These are phyloP conservation scores for Mucor velutinosus DNA, from an alignment of 371 early-diverging fungal species.

Conservation along the genomic window DNA sequence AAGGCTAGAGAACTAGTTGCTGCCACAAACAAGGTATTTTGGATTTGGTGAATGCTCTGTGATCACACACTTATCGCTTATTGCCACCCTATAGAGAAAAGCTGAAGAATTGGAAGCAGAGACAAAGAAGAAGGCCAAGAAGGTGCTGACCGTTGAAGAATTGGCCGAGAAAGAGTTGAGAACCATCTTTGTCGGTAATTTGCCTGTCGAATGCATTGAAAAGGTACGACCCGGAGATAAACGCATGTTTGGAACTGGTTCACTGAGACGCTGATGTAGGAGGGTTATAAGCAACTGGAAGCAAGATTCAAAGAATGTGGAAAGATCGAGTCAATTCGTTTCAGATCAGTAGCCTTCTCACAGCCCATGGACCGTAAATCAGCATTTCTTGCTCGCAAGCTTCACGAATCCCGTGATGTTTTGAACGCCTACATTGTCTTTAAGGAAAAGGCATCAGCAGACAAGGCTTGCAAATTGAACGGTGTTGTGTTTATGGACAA, in stretches of 20 bases:
- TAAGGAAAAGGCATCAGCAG: constrained; percentile 58
- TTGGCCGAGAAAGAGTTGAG: constrained; percentile 57
- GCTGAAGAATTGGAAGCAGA: constrained; percentile 18
- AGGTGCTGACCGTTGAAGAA: constrained; percentile 39
- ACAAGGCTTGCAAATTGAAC: constrained; percentile 71
- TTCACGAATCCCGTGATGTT: constrained; percentile 81
- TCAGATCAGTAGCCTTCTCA: constrained; percentile 85
- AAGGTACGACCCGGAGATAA: constrained; percentile 50
- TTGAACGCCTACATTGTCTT: constrained; percentile 92
- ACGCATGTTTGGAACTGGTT: too few relatives aligned
- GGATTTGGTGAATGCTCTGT: too few relatives aligned
- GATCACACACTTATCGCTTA: too few relatives aligned
- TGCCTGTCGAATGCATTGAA: constrained; percentile 64
- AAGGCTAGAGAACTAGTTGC: constrained; percentile 31
- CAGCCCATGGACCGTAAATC: constrained; percentile 70
- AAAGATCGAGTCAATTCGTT: constrained; percentile 81
- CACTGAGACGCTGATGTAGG: constrained; percentile 24
- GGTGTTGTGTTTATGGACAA: constrained; percentile 82
- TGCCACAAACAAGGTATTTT: constrained; percentile 28
- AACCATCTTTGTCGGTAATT: constrained; percentile 85
- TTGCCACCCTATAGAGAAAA: constrained; percentile 25
- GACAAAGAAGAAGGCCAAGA: constrained; percentile 27
- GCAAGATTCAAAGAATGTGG: constrained; percentile 73
- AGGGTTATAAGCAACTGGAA: constrained; percentile 62
- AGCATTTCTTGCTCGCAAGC: constrained; percentile 75